Evolutionary conservation across 169 alveolate species (phyloP), one percentile per base, ranked within the genome.

Genomic region (Fabrea salina): DNA sequence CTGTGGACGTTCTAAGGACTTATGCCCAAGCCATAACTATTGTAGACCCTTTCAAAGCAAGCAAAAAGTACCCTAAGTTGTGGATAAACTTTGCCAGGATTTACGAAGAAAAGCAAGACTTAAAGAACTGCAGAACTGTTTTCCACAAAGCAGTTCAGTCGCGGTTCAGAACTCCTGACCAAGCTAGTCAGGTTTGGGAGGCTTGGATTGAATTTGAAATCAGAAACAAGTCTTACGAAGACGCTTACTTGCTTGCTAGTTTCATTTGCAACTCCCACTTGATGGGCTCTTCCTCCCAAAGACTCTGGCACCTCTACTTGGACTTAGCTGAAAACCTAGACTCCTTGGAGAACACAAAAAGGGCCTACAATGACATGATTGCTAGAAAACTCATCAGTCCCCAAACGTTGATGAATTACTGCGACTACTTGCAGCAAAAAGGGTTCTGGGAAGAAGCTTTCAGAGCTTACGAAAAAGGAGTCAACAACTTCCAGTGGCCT

Each of bases 401-500:
- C 4, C 79, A 82, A 40, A 70, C 85, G 54, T 79, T 93, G 30
- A 82, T 93, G 13, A 88, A 92, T 51, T 93, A 88, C 76, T 85
- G 91, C 5, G 50, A 80, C 25, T 86, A 86, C 59, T 70, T 93
- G 2, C 87, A 89, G 70, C 79, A 84, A 41, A 78, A 89, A 59
- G 81, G 89, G 51, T 93, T 88, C 82, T 96, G 91, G 80, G 99
- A 97, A 83, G 98, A 95, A 72, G 82, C 97, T 4, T 97, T 95
- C 89, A 91, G 94, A 74, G 95, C 93, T 16, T 97, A 91, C 83
- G 99, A 97, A 81, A 88, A 94, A 44, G 98, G 98, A 59, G 77
- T 97, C 41, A 84, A 87, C 37, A 87, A 92, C 37, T 97, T 96
- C 84, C 76, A 84, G 54, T 96, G 98, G 98, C 99, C 99, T 7